These are phyloP conservation scores for Penicillium olsonii DNA, from an alignment of 2,329 filamentous ascomycete species.

Conservation along the genomic window DNA sequence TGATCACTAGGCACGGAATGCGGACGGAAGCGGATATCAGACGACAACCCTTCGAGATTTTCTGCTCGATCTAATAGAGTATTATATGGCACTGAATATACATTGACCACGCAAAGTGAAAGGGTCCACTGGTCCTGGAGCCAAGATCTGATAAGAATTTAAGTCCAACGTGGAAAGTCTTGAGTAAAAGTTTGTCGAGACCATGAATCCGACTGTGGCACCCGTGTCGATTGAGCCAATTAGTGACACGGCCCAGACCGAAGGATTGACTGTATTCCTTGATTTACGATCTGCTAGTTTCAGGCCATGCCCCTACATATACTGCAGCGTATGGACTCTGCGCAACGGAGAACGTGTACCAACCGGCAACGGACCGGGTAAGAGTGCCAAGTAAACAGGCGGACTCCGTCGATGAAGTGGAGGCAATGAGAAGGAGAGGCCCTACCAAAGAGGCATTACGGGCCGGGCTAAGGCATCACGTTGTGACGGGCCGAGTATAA, in stretches of 20 bases:
- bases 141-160: conserved; percentile 1
- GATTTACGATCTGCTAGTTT: neutral
- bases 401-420: neutral
- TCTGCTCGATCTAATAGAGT: too few species aligned
- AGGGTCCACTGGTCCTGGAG: neutral
- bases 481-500: conserved; percentile 22
- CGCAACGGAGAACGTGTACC: neutral
- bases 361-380: neutral
- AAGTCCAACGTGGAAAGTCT: neutral
- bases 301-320: neutral
- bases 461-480: conserved; percentile 15
- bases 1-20: too few species aligned
- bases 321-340: neutral
- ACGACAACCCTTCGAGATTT: too few species aligned
- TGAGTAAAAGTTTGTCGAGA: neutral
- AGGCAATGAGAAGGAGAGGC: neutral
- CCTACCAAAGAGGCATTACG: neutral
- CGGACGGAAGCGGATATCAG: too few species aligned
- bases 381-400: neutral
- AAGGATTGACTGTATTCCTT: neutral
- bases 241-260: neutral
- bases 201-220: neutral
- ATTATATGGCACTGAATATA: neutral
- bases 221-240: neutral
- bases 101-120: neutral